A percentile compares a stretch with the other conserved stretches of the same genome.
These are phyloP conservation scores for Aspergillus panamensis DNA, from an alignment of 495 filamentous ascomycete genomes.

Conservation along the genomic window DNA sequence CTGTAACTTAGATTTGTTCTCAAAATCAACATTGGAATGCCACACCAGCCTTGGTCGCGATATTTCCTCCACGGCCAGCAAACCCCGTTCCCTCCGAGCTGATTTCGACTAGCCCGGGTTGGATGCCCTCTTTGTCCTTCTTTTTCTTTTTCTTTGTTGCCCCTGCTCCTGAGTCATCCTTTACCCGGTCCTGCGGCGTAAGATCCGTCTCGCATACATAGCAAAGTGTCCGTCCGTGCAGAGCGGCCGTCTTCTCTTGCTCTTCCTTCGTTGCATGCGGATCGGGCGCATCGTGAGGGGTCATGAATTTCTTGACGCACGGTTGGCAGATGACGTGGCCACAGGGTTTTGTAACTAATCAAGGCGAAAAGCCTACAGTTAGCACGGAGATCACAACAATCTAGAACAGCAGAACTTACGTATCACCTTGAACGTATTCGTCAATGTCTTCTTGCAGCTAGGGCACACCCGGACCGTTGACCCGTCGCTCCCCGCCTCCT, in stretches of 20 bases:
- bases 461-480: slow-evolving; percentile 70
- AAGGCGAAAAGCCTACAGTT: background rate
- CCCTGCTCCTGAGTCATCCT: slow-evolving; percentile 9
- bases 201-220: slow-evolving; percentile 88
- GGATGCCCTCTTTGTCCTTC: slow-evolving; percentile 49
- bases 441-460: slow-evolving; percentile 79
- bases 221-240: slow-evolving; percentile 55
- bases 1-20: background rate
- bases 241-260: slow-evolving; percentile 38
- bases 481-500: slow-evolving; percentile 55
- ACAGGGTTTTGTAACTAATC: slow-evolving; percentile 76
- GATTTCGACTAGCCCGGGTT: slow-evolving; percentile 78
- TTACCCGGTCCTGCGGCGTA: slow-evolving; percentile 30
- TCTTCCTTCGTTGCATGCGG: slow-evolving; percentile 60
- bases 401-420: slow-evolving; percentile 35
- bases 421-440: slow-evolving; percentile 79
- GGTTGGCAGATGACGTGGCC: slow-evolving; percentile 90
- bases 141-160: slow-evolving; percentile 38
- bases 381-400: background rate
- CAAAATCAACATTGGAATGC: slow-evolving; percentile 74
- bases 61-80: slow-evolving; percentile 77
- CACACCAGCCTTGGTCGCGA: slow-evolving; percentile 73
- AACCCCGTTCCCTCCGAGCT: slow-evolving; percentile 91
- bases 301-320: slow-evolving; percentile 87
- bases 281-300: slow-evolving; percentile 54